phyloP scores from a whole-genome alignment of 371 early-diverging fungal species.

The Lichtheimia ornata region DNA sequence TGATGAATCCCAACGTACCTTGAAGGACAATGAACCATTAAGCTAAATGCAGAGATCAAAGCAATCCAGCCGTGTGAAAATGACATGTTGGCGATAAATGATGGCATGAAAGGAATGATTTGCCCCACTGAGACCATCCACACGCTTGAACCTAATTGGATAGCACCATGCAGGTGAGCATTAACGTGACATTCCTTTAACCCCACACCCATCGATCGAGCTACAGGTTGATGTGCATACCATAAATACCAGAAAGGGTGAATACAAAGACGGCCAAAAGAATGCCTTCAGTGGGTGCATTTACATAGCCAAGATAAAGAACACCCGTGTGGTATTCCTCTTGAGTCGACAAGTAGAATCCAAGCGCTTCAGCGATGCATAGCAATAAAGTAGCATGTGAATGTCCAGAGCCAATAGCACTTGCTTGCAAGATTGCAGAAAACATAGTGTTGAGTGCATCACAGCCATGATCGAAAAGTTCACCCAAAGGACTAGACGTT shows the following conservation, averaged over 20 bases:
- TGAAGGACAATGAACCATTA: constrained; percentile 69
- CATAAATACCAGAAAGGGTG: constrained; percentile 68
- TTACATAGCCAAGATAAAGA: constrained; percentile 90
- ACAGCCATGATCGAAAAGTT: constrained; percentile 93
- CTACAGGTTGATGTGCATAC: constrained; percentile 16
- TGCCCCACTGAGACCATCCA: constrained; percentile 28
- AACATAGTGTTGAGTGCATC: constrained; percentile 92
- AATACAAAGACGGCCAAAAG: constrained; percentile 73
- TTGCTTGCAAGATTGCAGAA: constrained; percentile 81
- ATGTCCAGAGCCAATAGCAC: constrained; percentile 83
- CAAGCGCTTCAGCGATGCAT: constrained; percentile 64
- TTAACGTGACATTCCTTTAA: background rate
- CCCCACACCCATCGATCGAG: background rate
- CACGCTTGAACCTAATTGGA: constrained; percentile 26
- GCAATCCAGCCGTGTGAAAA: constrained; percentile 56
- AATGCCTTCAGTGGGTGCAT: constrained; percentile 96
- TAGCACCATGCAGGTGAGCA: constrained; percentile 17
- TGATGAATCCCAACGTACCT: constrained; percentile 37
- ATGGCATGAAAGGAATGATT: constrained; percentile 23
- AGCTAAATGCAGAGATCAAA: constrained; percentile 55
- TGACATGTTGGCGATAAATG: constrained; percentile 36
- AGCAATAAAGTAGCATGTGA: constrained; percentile 66
- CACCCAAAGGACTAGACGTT: constrained; percentile 91
- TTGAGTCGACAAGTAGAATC: constrained; percentile 94
- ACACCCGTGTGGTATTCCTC: constrained; percentile 96